phyloP scores from a whole-genome alignment of 495 filamentous ascomycete genomes.

The Hypoxylon crocopeplum region DNA sequence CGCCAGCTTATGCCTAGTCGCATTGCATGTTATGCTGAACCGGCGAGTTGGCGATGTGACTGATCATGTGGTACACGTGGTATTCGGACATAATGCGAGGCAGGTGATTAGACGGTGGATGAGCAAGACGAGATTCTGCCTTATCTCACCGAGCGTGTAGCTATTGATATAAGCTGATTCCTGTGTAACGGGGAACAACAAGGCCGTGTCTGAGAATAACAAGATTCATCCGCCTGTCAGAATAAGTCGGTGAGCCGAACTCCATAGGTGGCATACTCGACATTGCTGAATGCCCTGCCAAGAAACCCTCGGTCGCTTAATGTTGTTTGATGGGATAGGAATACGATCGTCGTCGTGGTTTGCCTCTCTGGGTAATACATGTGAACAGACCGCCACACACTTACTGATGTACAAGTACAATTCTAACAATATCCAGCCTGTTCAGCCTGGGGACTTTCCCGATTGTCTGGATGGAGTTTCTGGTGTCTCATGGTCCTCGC shows the following conservation, averaged over 20 bases:
- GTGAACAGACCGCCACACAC: constrained; percentile 17
- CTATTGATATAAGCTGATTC: neutral
- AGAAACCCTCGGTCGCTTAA: neutral
- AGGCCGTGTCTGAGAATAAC: neutral
- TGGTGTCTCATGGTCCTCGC: constrained; percentile 13
- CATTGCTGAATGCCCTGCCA: neutral
- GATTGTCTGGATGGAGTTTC: constrained; percentile 23
- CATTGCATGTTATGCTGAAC: constrained; percentile 7
- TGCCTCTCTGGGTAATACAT: constrained; percentile 14
- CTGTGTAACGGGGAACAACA: constrained; percentile 5
- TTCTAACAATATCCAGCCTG: neutral
- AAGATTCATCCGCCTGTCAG: neutral
- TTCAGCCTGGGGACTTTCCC: constrained; percentile 18
- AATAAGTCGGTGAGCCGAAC: constrained; percentile 13
- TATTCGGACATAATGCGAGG: constrained; percentile 11
- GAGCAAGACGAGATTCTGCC: neutral
- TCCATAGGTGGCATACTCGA: neutral
- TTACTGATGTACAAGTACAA: constrained; percentile 22
- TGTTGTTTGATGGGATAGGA: constrained; percentile 2
- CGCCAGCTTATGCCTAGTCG: constrained; percentile 1
- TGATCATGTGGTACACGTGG: constrained; percentile 27
- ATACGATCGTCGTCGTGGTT: constrained; percentile 18
- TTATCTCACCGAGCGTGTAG: constrained; percentile 17
- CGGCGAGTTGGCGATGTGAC: constrained; percentile 14
- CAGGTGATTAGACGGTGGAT: constrained; percentile 10